A percentile compares a stretch with the other conserved stretches of the same genome.
Conservation (phyloP, 1,139 yeast genomes). For the Suhomyces anneliseae region DNA sequence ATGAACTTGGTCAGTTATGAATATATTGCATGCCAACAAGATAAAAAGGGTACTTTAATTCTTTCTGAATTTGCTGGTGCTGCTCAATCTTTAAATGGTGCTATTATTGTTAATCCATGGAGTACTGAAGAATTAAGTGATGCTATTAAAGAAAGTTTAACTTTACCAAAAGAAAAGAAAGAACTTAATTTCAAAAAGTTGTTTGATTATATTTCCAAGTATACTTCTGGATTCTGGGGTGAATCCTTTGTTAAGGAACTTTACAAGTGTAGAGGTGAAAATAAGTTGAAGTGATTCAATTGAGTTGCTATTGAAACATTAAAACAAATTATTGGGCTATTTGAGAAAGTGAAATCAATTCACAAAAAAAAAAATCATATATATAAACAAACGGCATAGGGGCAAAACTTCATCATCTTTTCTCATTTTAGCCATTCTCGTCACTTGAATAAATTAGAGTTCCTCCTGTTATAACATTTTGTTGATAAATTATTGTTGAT, state of each 20-base stretch:
- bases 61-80: conserved; percentile 97
- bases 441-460: no score
- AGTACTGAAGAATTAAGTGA: conserved; percentile 90
- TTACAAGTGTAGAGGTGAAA: conserved; percentile 34
- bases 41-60: conserved; percentile 80
- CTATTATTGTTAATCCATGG: conserved; percentile 96
- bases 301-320: no score
- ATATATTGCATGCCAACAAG: conserved; percentile 93
- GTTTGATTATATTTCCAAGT: conserved; percentile 84
- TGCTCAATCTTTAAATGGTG: conserved; percentile 95
- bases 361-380: no score
- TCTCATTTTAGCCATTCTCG: no score
- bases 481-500: no score
- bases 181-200: conserved; percentile 76
- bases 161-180: conserved; percentile 79
- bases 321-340: no score
- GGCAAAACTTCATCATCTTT: no score
- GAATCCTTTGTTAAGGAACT: conserved; percentile 91
- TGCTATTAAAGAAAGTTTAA: conserved; percentile 83
- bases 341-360: no score
- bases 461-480: no score
- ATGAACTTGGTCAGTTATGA: conserved; percentile 97
- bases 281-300: background rate
- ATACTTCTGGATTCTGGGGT: conserved; percentile 97
- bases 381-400: no score